phyloP scores from a whole-genome alignment of 305 asterid species.

The Plantago coronopus region DNA sequence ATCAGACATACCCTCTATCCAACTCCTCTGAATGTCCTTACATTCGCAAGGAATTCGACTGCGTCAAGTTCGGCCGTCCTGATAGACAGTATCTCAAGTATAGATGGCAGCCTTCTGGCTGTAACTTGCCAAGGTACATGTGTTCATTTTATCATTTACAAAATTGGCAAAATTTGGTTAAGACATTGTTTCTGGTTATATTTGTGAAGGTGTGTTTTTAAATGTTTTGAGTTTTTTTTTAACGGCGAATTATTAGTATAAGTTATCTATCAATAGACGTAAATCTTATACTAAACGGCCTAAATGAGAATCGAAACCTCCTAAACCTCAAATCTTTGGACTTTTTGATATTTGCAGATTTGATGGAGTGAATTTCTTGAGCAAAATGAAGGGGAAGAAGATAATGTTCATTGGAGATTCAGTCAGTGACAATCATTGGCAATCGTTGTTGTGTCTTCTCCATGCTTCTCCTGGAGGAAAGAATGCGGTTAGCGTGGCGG shows the following conservation, averaged over 20 bases:
- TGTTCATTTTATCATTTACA: not conserved
- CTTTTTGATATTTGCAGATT: slow-evolving; percentile 7
- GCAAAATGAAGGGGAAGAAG: slow-evolving; percentile 21
- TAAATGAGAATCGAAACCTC: too few species aligned
- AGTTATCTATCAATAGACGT: too few species aligned
- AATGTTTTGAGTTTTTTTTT: too few species aligned
- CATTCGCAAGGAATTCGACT: slow-evolving; percentile 26
- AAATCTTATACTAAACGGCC: too few species aligned
- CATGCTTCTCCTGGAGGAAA: slow-evolving; percentile 10
- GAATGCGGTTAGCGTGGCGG: not conserved
- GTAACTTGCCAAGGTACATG: slow-evolving; percentile 34
- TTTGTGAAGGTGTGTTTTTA: not conserved
- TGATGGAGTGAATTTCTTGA: slow-evolving; percentile 20
- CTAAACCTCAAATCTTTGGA: too few species aligned
- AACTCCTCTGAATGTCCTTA: too few species aligned
- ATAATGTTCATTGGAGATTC: slow-evolving; percentile 28
- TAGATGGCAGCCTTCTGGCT: slow-evolving; percentile 36
- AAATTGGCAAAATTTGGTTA: not conserved
- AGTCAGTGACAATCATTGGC: slow-evolving; percentile 21
- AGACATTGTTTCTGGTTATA: not conserved
- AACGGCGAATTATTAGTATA: too few species aligned
- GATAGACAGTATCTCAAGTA: slow-evolving; percentile 29
- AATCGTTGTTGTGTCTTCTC: slow-evolving; percentile 20
- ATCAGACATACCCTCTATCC: too few species aligned
- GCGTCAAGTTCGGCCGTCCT: slow-evolving; percentile 30